These are phyloP conservation scores for Aciculosporium take DNA, from an alignment of 2,329 filamentous ascomycete genomes.

Conservation along the genomic window DNA sequence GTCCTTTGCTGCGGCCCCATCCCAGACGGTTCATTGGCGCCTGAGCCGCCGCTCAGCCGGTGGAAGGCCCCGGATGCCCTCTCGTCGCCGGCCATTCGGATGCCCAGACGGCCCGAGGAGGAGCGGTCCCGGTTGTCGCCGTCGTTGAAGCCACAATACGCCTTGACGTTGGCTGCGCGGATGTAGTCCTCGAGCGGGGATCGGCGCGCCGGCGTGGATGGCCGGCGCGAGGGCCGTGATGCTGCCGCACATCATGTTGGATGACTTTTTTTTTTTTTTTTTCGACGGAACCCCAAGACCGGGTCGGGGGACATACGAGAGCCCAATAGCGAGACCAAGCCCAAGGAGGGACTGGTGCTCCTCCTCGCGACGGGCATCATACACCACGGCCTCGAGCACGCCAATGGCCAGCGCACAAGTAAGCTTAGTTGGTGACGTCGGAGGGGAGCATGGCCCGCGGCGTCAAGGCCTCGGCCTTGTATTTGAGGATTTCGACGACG, in stretches of 20 bases:
- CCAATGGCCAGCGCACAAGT: conserved; percentile 32
- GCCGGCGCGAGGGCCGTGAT: conserved; percentile 27
- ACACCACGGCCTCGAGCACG: conserved; percentile 37
- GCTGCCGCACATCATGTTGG: conserved; percentile 15
- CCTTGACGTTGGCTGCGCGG: conserved; percentile 33
- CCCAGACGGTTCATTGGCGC: conserved; percentile 9
- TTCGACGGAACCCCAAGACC: neutral
- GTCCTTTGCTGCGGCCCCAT: conserved; percentile 12
- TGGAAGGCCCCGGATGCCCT: conserved; percentile 14
- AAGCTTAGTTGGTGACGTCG: conserved; percentile 39
- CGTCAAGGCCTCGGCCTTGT: conserved; percentile 35
- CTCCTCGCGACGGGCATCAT: conserved; percentile 30
- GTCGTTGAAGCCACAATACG: conserved; percentile 30
- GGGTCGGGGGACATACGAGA: conserved; percentile 27
- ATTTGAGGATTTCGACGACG: conserved; percentile 33
- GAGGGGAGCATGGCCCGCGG: conserved; percentile 39
- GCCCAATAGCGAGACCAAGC: conserved; percentile 30
- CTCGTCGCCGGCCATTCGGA: conserved; percentile 15
- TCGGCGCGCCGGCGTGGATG: conserved; percentile 35
- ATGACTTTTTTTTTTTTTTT: neutral
- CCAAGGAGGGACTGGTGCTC: conserved; percentile 34
- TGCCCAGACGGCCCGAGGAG: conserved; percentile 11
- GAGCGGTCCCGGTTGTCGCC: conserved; percentile 15
- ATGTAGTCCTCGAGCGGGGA: conserved; percentile 35
- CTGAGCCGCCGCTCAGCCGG: conserved; percentile 18